Evolutionary conservation across 495 filamentous ascomycete genomes (phyloP), one percentile per base, ranked within the genome.

Genomic region (Hapsidospora chrysogenum): DNA sequence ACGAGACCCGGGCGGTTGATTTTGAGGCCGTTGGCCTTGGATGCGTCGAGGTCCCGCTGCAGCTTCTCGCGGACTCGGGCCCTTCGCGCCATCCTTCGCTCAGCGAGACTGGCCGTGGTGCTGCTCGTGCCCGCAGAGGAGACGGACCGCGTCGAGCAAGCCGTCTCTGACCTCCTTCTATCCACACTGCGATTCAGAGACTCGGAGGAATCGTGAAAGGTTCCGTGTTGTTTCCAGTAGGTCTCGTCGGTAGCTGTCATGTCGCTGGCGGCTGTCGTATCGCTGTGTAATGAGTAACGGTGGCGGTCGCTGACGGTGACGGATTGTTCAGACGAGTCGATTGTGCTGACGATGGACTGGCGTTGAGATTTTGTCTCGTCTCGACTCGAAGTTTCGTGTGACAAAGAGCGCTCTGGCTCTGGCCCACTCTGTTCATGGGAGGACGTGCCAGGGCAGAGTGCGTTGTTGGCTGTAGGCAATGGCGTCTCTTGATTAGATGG

Each of bases 31-130:
- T 4, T 8, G 13, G 28, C 19, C 17, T 37, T 22, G 10, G 42
- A 35, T 25, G 33, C 38, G 23, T 42, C 36, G 22, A 46, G 40
- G 20, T 46, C 40, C 11, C 43, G 40, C 22, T 35, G 33, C 19
- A 39, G 39, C 18, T 42, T 42, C 25, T 39, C 40, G 11, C 29
- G 43, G 13, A 46, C 43, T 20, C 36, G 41, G 14, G 40, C 40
- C 32, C 39, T 39, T n/a, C 43, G 32, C 14, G 40, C 43, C 22
- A 42, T 13, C 17, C 43, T 40, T 13, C 43, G 35, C 37, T 46
- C 36, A 17, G 38, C 10, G 14, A 45, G 38, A 20, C 30, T 42
- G 11, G 23, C 23, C 11, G 23, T 26, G 23, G 23, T 6, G 11
- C 23, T 26, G 6, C 11, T 11, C 6, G 23, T 26, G 23, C 6